A percentile compares a stretch with the other conserved stretches of the same genome.
Evolutionary conservation across 2,329 filamentous ascomycete genomes (phyloP).

Genomic region (Microsporum ferrugineum): DNA sequence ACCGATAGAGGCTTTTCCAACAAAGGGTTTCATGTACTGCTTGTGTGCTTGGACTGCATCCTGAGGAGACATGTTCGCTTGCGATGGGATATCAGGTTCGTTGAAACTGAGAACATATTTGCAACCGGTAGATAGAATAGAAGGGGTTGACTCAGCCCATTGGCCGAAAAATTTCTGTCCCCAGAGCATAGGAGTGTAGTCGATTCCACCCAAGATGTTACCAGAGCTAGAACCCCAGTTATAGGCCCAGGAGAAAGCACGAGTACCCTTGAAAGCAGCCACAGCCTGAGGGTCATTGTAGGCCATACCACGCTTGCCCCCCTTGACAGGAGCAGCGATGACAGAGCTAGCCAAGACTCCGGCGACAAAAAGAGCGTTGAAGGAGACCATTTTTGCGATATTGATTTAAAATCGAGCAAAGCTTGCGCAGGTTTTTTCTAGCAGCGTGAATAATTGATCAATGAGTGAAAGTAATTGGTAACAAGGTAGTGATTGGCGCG

Average conservation of each 20-base stretch:
- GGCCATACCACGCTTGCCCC: conserved; percentile 26
- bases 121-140: conserved; percentile 26
- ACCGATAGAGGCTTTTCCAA: conserved; percentile 30
- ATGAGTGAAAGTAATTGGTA: conserved; percentile 11
- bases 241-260: conserved; percentile 33
- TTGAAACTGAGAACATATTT: conserved; percentile 36
- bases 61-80: conserved; percentile 29
- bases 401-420: not conserved
- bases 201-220: conserved; percentile 25
- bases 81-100: conserved; percentile 33
- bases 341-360: conserved; percentile 26
- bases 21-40: conserved; percentile 29
- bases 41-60: conserved; percentile 29
- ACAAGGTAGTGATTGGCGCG: conserved; percentile 12
- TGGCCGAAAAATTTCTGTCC: conserved; percentile 26
- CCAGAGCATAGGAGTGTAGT: conserved; percentile 39
- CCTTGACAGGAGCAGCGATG: conserved; percentile 23
- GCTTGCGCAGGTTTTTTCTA: not conserved
- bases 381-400: conserved; percentile 26
- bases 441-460: not conserved
- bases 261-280: conserved; percentile 22
- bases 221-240: conserved; percentile 31
- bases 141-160: conserved; percentile 27
- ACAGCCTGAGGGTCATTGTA: conserved; percentile 32
- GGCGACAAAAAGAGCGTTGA: conserved; percentile 24